Percentiles rank a stretch among this genome's conserved stretches.
phyloP scores from a whole-genome alignment of 768 basidiomycete genomes.

The Panaeolus papilionaceus region DNA sequence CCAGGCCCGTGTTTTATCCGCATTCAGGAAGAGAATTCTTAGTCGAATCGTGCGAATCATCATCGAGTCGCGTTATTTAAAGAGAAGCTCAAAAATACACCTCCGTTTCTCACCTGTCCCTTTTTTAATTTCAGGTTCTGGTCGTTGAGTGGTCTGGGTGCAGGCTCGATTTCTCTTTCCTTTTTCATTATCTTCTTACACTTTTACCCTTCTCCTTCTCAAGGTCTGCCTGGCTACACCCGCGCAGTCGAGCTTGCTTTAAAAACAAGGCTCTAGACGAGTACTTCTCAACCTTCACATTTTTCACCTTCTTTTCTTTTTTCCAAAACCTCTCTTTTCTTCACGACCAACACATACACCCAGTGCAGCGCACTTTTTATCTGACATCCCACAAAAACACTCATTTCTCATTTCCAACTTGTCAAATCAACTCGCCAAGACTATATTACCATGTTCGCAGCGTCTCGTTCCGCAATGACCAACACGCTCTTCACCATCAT shows the following conservation, averaged over 20 bases:
- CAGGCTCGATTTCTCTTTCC: neutral
- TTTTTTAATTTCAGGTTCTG: slow-evolving; percentile 2
- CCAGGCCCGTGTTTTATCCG: neutral
- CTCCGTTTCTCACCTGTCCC: neutral
- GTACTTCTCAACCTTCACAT: slow-evolving; percentile 6
- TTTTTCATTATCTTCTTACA: neutral
- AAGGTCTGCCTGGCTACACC: neutral
- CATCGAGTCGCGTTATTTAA: neutral
- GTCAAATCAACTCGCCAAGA: neutral
- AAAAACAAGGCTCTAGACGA: slow-evolving; percentile 12
- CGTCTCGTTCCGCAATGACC: neutral
- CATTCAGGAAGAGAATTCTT: neutral
- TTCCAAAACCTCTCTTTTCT: neutral
- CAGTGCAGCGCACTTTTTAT: slow-evolving; percentile 13
- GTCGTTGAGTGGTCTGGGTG: slow-evolving; percentile 4
- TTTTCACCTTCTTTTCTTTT: neutral
- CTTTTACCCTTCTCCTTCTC: neutral
- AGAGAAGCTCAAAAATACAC: slow-evolving; percentile 7
- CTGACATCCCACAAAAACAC: neutral
- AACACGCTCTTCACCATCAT: neutral
- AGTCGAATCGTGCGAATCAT: slow-evolving; percentile 7
- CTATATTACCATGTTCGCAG: neutral
- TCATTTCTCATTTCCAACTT: neutral
- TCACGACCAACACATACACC: neutral
- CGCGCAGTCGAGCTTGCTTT: slow-evolving; percentile 2